phyloP scores from a whole-genome alignment of 208 protist genomes.

The Leishmania major region DNA sequence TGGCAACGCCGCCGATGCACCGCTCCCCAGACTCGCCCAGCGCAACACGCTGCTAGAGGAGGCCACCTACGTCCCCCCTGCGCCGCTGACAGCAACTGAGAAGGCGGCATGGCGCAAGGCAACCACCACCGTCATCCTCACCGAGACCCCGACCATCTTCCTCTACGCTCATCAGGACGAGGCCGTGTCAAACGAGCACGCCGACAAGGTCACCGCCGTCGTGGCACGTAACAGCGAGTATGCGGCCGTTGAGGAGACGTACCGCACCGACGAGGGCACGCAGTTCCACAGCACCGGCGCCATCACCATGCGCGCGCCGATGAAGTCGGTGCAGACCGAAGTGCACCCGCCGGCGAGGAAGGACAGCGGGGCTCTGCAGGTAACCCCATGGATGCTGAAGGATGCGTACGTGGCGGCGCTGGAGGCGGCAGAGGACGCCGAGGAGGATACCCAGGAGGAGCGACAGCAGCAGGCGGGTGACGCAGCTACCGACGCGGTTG shows the following conservation, averaged over 20 bases:
- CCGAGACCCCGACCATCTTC: slow-evolving; percentile 88
- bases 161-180: slow-evolving; percentile 89
- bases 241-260: slow-evolving; percentile 50
- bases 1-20: slow-evolving; percentile 4
- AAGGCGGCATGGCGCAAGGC: slow-evolving; percentile 52
- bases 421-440: slow-evolving; percentile 57
- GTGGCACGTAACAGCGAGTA: slow-evolving; percentile 56
- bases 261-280: slow-evolving; percentile 75
- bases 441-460: slow-evolving; percentile 32
- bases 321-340: slow-evolving; percentile 88
- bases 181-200: slow-evolving; percentile 67
- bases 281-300: slow-evolving; percentile 77
- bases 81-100: slow-evolving; percentile 47
- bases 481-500: slow-evolving; percentile 9
- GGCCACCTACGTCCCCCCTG: slow-evolving; percentile 21
- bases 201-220: slow-evolving; percentile 47
- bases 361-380: slow-evolving; percentile 66
- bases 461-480: slow-evolving; percentile 3
- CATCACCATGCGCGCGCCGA: slow-evolving; percentile 78
- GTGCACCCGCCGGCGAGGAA: slow-evolving; percentile 65
- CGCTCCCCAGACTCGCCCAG: slow-evolving; percentile 18
- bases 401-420: slow-evolving; percentile 66
- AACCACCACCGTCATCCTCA: slow-evolving; percentile 70
- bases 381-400: slow-evolving; percentile 91
- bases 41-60: slow-evolving; percentile 41